Conservation (phyloP, 768 basidiomycete species). For the Steccherinum ochraceum region DNA sequence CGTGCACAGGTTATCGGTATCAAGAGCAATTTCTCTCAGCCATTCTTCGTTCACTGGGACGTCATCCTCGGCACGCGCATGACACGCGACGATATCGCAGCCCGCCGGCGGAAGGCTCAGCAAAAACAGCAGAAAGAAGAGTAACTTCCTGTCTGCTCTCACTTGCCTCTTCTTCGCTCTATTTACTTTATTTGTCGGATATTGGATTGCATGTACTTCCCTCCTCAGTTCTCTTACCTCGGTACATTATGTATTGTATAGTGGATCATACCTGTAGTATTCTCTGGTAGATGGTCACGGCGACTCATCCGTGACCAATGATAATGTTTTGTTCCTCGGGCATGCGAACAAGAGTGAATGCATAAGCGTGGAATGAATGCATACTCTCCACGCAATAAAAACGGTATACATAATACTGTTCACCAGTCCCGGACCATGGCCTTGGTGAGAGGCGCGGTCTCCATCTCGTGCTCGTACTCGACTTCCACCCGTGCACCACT, state of each 20-base stretch:
- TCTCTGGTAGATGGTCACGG: too few relatives aligned
- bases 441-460: conserved; percentile 33
- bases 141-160: conserved; percentile 5
- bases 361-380: too few relatives aligned
- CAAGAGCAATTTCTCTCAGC: conserved; percentile 94
- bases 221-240: too few relatives aligned
- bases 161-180: background rate
- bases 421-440: conserved; percentile 23
- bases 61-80: conserved; percentile 75
- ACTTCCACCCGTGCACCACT: conserved; percentile 75
- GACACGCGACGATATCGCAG: conserved; percentile 62
- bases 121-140: conserved; percentile 8
- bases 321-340: too few relatives aligned
- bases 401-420: too few relatives aligned
- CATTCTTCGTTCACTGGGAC: conserved; percentile 97
- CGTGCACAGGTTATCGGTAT: conserved; percentile 62
- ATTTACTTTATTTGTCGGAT: background rate
- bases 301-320: too few relatives aligned
- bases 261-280: too few relatives aligned
- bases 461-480: conserved; percentile 94
- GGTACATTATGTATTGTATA: too few relatives aligned
- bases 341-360: too few relatives aligned
- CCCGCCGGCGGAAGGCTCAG: conserved; percentile 27
- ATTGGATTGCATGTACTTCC: too few relatives aligned
- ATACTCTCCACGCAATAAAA: too few relatives aligned